These are phyloP conservation scores for Moesziomyces sp. DNA, from an alignment of 1,284 basidiomycete genomes.

Conservation along the genomic window DNA sequence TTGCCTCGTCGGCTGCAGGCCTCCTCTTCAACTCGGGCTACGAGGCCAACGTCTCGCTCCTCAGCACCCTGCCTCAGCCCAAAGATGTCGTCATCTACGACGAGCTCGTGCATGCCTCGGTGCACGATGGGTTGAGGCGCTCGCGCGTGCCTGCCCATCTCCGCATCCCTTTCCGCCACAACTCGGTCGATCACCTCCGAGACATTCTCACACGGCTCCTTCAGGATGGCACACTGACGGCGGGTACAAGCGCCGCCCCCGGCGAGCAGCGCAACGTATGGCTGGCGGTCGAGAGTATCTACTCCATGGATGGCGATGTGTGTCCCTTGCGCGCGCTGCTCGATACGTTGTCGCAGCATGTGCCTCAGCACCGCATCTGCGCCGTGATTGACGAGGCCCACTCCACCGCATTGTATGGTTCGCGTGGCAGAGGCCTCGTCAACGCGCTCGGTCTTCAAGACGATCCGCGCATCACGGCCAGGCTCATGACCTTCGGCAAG, in stretches of 20 bases:
- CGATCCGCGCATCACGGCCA: conserved; percentile 36
- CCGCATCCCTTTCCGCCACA: conserved; percentile 38
- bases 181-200: conserved; percentile 19
- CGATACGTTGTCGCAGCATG: conserved; percentile 73
- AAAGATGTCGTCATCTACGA: conserved; percentile 86
- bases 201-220: conserved; percentile 14
- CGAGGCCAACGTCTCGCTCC: conserved; percentile 91
- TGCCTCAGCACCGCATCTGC: conserved; percentile 70
- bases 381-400: conserved; percentile 81
- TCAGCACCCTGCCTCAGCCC: conserved; percentile 81
- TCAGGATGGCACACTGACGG: conserved; percentile 5
- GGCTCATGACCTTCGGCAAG: conserved; percentile 65
- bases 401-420: conserved; percentile 80
- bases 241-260: conserved; percentile 3
- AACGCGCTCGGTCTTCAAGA: conserved; percentile 33
- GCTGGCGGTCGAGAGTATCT: conserved; percentile 86
- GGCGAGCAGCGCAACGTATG: conserved; percentile 54
- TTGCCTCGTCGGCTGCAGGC: conserved; percentile 70
- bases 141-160: conserved; percentile 68
- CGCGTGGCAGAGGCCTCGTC: conserved; percentile 47
- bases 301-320: conserved; percentile 95
- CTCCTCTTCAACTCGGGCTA: conserved; percentile 94
- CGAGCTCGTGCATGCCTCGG: conserved; percentile 88
- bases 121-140: conserved; percentile 90
- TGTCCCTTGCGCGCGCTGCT: conserved; percentile 79